Conservation (phyloP, 2,329 filamentous ascomycete species). For the Phymatotrichopsis omnivora region DNA sequence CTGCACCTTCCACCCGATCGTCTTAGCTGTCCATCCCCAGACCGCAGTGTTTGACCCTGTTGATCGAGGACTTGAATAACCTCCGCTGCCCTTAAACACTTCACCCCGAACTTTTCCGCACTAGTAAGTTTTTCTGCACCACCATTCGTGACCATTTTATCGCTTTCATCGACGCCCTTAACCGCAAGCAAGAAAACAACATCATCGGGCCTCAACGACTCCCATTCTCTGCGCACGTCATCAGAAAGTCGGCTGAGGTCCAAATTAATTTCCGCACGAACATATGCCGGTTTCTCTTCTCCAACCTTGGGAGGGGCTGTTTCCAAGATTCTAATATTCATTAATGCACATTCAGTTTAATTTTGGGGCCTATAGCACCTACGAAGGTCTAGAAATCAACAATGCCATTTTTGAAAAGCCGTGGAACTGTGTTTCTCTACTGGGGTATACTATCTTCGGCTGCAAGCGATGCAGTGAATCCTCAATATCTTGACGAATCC, state of each 20-base stretch:
- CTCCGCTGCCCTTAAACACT: constrained; percentile 68
- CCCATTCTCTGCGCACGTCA: constrained; percentile 75
- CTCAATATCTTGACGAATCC: constrained; percentile 84
- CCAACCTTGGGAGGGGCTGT: constrained; percentile 75
- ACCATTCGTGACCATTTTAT: constrained; percentile 47
- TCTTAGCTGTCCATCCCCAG: constrained; percentile 52
- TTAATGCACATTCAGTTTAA: constrained; percentile 18
- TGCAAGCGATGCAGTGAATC: constrained; percentile 67
- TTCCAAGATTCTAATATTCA: constrained; percentile 57
- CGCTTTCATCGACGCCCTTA: constrained; percentile 45
- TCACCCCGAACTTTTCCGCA: constrained; percentile 55
- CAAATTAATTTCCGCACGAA: constrained; percentile 75
- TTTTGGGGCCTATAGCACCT: constrained; percentile 26
- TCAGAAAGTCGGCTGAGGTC: constrained; percentile 73
- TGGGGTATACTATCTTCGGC: constrained; percentile 50
- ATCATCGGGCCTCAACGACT: constrained; percentile 73
- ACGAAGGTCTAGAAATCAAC: constrained; percentile 69
- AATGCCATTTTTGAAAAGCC: constrained; percentile 90
- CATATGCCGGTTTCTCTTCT: constrained; percentile 67
- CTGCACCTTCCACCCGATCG: constrained; percentile 50
- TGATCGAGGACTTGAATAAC: constrained; percentile 80
- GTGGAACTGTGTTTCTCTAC: constrained; percentile 61
- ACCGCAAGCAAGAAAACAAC: constrained; percentile 79
- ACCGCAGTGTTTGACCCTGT: constrained; percentile 62
- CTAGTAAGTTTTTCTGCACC: constrained; percentile 39